Base-by-base conservation (phyloP, 1,284 basidiomycete genomes). In the Cryptococcus depauperatus region DNA sequence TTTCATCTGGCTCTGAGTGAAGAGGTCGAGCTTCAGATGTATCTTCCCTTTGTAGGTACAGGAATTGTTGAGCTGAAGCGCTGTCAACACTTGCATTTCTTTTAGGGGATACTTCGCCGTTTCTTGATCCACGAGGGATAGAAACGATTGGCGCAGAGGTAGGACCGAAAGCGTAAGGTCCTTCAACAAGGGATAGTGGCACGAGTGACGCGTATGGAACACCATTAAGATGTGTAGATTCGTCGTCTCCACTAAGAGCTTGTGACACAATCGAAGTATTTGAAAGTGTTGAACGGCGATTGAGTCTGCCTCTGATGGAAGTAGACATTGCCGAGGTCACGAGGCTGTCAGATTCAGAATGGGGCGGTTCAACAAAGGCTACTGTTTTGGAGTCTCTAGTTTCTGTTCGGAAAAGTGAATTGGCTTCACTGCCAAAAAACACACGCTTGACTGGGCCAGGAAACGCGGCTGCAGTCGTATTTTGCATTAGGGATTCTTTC, bases 181-280 rank as follows among this genome's bases (percentile, higher is more conserved):
- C 82, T 59, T 85, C 82, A 4, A 85, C 82, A 4, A 82, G 81
- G 3, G 82, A 78, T 4, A 96, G 78, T 37, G 79, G 79, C 19
- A 96, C 78, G 16, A 93, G 78, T 48, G 80, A 82, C 52, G 82
- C 79, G 65, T 84, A 85, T 0, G 89, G 84, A n/a, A 93, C 78
- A 4, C 82, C 85, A 52, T 78, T 75, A 54, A 76, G 72, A 14
- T 73, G 72, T 14, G 28, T 3, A 30, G 13, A 3, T 30, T 11
- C 16, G 16, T 30, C 5, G 29, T 3, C 29, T 30, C 29, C 29
- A 30, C 29, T 16, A 13, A 13, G 13, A 30, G 13, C 29, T 30
- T 30, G 29, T 5, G 11, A 11, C 16, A 13, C 13, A 16, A 3
- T 16, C 29, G 11, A 11, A 30, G 11, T 16, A 11, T 16, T 5